Percentiles rank a stretch among this genome's conserved stretches.
Evolutionary conservation across 352 stramenopile species (phyloP).

Genomic region (Ochromonadaceae sp.): DNA sequence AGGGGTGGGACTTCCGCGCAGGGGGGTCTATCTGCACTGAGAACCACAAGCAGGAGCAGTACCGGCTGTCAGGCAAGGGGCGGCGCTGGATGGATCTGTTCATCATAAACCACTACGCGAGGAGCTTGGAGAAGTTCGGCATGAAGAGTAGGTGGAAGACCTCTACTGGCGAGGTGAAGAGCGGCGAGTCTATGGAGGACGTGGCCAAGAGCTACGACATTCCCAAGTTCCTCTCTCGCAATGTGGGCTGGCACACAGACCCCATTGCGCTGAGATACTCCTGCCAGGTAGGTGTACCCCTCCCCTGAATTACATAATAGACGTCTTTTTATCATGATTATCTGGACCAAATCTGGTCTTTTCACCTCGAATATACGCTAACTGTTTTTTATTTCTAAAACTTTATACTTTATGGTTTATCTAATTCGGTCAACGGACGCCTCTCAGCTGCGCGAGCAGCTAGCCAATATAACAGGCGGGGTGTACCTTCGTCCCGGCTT

Average conservation of each 20-base stretch:
- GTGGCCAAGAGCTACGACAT: conserved; percentile 10
- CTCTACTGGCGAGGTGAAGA: conserved; percentile 5
- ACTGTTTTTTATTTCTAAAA: not conserved
- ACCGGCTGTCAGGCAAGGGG: not conserved
- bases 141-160: conserved; percentile 13
- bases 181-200: not conserved
- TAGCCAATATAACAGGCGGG: not conserved
- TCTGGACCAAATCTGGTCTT: not conserved
- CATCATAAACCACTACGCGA: conserved; percentile 16
- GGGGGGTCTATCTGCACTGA: not conserved
- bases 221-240: not conserved
- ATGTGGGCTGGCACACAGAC: conserved; percentile 9
- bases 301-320: too few relatives aligned
- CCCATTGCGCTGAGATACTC: not conserved
- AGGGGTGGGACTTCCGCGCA: not conserved
- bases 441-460: too few relatives aligned
- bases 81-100: not conserved
- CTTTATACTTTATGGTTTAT: too few relatives aligned
- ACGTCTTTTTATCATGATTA: not conserved
- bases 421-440: too few relatives aligned
- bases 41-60: not conserved
- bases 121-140: conserved; percentile 6
- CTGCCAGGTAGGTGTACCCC: conserved; percentile 3
- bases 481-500: not conserved
- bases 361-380: not conserved